Evolutionary conservation across 148 eudicot genomes (phyloP), one percentile per base, ranked within the genome.

Genomic region (Silene conica): DNA sequence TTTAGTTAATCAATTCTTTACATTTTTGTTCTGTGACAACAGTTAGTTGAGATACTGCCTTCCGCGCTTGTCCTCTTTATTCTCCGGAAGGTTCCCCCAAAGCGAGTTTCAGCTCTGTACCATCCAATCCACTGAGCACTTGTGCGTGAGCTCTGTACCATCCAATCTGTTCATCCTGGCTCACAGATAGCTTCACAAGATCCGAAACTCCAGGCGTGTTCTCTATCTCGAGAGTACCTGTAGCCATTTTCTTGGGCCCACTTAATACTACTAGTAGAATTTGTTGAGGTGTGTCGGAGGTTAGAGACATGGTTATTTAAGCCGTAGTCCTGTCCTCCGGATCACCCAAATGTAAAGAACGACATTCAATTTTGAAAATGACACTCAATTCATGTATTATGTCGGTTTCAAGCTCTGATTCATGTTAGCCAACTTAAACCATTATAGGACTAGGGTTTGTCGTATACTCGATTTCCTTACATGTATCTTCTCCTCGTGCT

Each of bases 31-130:
- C 22, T 74, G 71, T 58, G 63, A 62, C 64, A 34, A 65, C 80
- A 85, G 87, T 12, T 77, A 34, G 88, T 86, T 12, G 89, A 86
- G 84, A 82, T 86, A 59, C 26, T 86, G 63, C 87, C 89, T 46
- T 82, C 85, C 19, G 83, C 81, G 14, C 84, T 86, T 18, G 89
- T 86, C 70, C 87, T 84, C 78, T 84, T 54, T 75, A 82, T 82
- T 63, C 70, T 86, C 61, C 81, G 87, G 19, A 86, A 86, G 78
- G 75, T 86, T 59, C 89, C 89, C 4, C 81, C 84, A 3, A 84
- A 72, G 64, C 66, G 87, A 62, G 82, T 76, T 74, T 69, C 86
- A 8, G 83, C 78, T 73, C 82, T 80, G 10, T 84, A 86, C 52
- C 87, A 84, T 65, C 79, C 79, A 25, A 86, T 86, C 54, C 81